Base-by-base conservation (phyloP, 495 filamentous ascomycete species). In the Penicillium waksmanii region DNA sequence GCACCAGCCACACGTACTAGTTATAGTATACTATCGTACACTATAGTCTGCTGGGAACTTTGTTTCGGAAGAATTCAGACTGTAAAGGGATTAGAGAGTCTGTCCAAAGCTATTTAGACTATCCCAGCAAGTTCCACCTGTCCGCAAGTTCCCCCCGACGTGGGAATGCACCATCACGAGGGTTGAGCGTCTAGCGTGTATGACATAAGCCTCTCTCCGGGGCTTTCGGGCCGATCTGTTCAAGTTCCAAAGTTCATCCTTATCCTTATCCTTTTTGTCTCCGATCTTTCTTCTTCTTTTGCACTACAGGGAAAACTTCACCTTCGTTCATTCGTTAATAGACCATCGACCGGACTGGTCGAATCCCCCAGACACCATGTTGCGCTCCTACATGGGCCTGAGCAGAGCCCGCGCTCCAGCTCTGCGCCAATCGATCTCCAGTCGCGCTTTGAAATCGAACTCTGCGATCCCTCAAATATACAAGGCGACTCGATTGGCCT, bases 401-500 rank as follows among this genome's bases (percentile, higher is more conserved):
- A 61, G 69, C 61, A 68, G 58, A 58, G 53, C 63, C 60, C 74
- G 70, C 42, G 52, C 68, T 13, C 64, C 64, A n/a, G 61, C 51
- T 55, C 54, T 69, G 44, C 68, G 55, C 25, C 68, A 70, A 50
- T 56, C 67, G 13, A 38, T 60, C 42, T 57, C 46, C 31, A 50
- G 60, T 42, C 67, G 69, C 15, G 55, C 66, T 40, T 58, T 66
- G 18, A 69, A 46, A 21, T 40, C 67, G 9, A 56, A 51, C 10
- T 56, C 57, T 23, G 48, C 57, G 36, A 34, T 65, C 34, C 67
- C 84, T 53, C 81, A 79, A 46, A 82, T 76, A 70, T 54, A 73
- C 68, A 47, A 74, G 73, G 46, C 77, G 73, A 70, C 73, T 72
- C 66, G 85, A 68, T 56, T 76, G 68, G 78, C 88, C 71, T 83